Evolutionary conservation across 2,329 filamentous ascomycete genomes (phyloP).

Genomic region (Boeremia lycopersici): DNA sequence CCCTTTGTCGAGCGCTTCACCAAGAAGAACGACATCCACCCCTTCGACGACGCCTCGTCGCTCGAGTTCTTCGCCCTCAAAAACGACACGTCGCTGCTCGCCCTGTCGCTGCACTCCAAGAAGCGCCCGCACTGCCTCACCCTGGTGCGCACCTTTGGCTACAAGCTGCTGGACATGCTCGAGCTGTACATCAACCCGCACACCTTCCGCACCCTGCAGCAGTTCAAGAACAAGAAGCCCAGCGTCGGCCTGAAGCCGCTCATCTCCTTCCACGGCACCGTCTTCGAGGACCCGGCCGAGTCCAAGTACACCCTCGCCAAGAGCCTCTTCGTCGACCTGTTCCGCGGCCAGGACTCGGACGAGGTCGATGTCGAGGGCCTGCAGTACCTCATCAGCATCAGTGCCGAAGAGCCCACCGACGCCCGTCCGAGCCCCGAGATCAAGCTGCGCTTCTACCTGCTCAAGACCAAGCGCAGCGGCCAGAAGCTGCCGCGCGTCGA

Average conservation of each 20-base stretch:
- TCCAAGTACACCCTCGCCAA: constrained; percentile 86
- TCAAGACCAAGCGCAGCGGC: constrained; percentile 83
- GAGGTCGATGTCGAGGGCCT: constrained; percentile 94
- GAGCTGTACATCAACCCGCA: constrained; percentile 83
- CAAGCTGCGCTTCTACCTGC: constrained; percentile 79
- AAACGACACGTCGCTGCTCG: constrained; percentile 86
- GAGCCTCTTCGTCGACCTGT: constrained; percentile 86
- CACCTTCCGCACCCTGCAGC: constrained; percentile 69
- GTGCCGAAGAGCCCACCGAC: constrained; percentile 65
- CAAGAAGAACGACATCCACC: constrained; percentile 96
- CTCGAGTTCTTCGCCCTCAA: constrained; percentile 96
- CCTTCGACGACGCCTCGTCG: constrained; percentile 86
- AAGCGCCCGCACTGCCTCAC: constrained; percentile 94
- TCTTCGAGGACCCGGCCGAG: constrained; percentile 80
- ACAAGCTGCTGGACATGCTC: constrained; percentile 92
- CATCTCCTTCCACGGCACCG: constrained; percentile 86
- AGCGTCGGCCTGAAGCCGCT: constrained; percentile 86
- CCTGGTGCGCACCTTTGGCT: constrained; percentile 78
- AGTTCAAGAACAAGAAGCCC: constrained; percentile 70
- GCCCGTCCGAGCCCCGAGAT: constrained; percentile 54
- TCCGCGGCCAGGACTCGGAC: constrained; percentile 78
- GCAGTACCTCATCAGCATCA: constrained; percentile 85
- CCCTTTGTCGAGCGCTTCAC: constrained; percentile 88
- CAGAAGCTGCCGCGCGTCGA: constrained; percentile 89
- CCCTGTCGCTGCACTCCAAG: constrained; percentile 86